phyloP scores from a whole-genome alignment of 164 flowering plant genomes.

The Santalum album region DNA sequence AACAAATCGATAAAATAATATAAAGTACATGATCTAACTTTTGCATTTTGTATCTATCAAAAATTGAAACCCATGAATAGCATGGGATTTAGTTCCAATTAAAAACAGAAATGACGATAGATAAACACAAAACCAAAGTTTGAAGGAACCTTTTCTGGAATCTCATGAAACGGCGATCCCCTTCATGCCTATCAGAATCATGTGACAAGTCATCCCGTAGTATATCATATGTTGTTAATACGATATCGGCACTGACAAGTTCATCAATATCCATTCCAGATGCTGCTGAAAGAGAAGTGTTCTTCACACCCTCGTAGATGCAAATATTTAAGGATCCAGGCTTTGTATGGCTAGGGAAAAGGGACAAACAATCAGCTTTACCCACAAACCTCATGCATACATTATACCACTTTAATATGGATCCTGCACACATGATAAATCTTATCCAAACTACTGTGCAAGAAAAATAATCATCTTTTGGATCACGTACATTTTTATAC shows the following conservation, averaged over 20 bases:
- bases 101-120: not conserved
- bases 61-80: too few species aligned
- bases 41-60: too few species aligned
- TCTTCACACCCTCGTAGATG: conserved; percentile 80
- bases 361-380: conserved; percentile 6
- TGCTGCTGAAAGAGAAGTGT: conserved; percentile 37
- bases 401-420: too few species aligned
- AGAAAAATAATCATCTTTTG: too few species aligned
- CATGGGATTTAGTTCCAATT: not conserved
- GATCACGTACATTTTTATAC: not conserved
- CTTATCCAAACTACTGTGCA: too few species aligned
- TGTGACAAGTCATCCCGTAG: conserved; percentile 86
- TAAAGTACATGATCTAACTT: too few species aligned
- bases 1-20: too few species aligned
- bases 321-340: conserved; percentile 60
- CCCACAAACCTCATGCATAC: not conserved
- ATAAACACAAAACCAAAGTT: not conserved
- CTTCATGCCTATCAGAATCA: conserved; percentile 88
- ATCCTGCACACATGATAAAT: too few species aligned
- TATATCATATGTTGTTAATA: conserved; percentile 92
- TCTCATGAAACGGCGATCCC: conserved; percentile 83
- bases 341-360: conserved; percentile 56
- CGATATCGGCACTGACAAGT: conserved; percentile 72
- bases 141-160: conserved; percentile 67
- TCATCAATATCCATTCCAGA: conserved; percentile 40